phyloP scores from a whole-genome alignment of 75 land plant species.

The Chamaecyparis obtusa region DNA sequence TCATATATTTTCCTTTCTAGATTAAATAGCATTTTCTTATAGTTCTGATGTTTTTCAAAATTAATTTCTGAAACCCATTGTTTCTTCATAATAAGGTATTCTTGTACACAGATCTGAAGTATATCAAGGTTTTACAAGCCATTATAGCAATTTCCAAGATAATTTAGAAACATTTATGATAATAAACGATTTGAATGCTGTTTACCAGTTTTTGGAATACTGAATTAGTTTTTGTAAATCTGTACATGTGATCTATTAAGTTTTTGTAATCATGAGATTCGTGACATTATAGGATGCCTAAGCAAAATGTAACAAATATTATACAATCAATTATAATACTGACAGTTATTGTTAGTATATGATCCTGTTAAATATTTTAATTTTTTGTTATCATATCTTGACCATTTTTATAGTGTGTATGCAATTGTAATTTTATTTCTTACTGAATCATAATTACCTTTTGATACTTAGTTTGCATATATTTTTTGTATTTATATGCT shows the following conservation, averaged over 20 bases:
- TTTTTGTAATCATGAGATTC: background rate
- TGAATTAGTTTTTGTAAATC: background rate
- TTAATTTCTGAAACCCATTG: background rate
- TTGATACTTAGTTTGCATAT: background rate
- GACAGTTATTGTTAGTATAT: background rate
- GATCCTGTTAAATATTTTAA: background rate
- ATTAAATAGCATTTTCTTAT: background rate
- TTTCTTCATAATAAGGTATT: background rate
- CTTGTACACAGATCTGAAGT: background rate
- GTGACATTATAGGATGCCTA: background rate
- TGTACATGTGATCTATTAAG: background rate
- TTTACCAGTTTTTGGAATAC: background rate
- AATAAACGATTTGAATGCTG: background rate
- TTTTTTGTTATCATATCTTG: background rate
- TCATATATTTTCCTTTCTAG: background rate
- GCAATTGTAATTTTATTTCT: conserved; percentile 1
- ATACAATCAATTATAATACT: background rate
- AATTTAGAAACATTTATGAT: background rate
- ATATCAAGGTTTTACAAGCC: background rate
- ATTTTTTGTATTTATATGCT: background rate
- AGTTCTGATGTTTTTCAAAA: background rate
- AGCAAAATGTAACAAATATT: background rate
- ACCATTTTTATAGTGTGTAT: background rate
- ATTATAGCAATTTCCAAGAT: background rate
- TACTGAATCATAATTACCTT: background rate